phyloP scores from a whole-genome alignment of 2,329 filamentous ascomycete species.

The Xylaria multiplex region DNA sequence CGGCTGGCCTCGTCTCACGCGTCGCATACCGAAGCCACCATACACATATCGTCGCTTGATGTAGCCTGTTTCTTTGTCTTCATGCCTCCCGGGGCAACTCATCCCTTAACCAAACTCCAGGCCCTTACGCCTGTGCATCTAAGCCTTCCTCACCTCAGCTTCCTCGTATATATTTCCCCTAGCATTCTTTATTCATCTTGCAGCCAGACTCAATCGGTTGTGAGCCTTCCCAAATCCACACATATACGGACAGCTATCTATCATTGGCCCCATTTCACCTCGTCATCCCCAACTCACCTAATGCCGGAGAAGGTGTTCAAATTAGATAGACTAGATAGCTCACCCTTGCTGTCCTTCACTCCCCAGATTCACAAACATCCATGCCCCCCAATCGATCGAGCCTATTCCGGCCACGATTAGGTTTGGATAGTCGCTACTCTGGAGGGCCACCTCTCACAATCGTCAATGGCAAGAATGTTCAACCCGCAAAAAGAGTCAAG shows the following conservation, averaged over 20 bases:
- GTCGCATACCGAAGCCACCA: constrained; percentile 16
- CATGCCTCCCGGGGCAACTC: neutral
- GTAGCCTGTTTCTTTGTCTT: neutral
- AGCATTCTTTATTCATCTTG: neutral
- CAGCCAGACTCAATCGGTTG: neutral
- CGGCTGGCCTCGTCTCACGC: constrained; percentile 14
- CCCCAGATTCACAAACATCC: constrained; percentile 1
- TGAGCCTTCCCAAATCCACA: constrained; percentile 4
- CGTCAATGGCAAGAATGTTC: constrained; percentile 26
- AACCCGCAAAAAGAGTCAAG: constrained; percentile 14
- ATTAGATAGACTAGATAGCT: neutral
- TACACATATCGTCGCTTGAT: neutral
- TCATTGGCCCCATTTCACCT: constrained; percentile 11
- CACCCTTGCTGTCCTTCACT: neutral
- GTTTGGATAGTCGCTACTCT: constrained; percentile 34
- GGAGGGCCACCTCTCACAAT: constrained; percentile 31
- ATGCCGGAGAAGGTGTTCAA: constrained; percentile 1
- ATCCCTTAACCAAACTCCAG: neutral
- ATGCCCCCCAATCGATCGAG: constrained; percentile 19
- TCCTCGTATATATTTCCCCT: neutral
- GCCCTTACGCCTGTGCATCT: neutral
- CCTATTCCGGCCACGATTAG: constrained; percentile 24
- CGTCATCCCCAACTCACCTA: neutral
- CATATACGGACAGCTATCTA: constrained; percentile 1
- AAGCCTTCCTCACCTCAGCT: neutral